Evolutionary conservation across 2,329 filamentous ascomycete species (phyloP).

Genomic region (Colletotrichum aenigma): DNA sequence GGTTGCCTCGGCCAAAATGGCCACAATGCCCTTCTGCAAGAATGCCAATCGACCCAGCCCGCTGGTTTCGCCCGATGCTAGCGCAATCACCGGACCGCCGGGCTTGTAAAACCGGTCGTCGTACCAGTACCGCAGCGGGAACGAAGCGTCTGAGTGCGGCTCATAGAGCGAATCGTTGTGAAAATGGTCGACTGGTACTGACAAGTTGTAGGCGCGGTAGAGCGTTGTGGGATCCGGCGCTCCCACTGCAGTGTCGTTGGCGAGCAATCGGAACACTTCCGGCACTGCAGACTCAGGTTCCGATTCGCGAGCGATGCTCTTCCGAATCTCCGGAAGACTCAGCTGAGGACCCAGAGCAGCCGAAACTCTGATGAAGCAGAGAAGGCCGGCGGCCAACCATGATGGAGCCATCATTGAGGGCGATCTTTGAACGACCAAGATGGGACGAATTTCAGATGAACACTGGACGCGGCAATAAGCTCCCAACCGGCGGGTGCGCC

Average conservation of each 20-base stretch:
- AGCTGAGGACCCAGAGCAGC: constrained; percentile 8
- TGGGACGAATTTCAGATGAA: background rate
- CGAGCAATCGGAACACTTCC: background rate
- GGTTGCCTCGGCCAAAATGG: constrained; percentile 72
- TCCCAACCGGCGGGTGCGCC: background rate
- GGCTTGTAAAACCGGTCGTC: constrained; percentile 76
- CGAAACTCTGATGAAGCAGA: background rate
- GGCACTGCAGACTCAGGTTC: background rate
- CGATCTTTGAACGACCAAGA: background rate
- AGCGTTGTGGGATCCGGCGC: constrained; percentile 2
- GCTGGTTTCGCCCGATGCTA: constrained; percentile 73
- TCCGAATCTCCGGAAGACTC: constrained; percentile 1
- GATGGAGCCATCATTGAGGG: background rate
- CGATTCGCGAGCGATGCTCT: background rate
- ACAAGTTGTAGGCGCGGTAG: constrained; percentile 44
- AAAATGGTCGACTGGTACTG: constrained; percentile 76
- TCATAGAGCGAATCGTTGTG: constrained; percentile 79
- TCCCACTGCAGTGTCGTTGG: background rate
- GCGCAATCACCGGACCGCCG: constrained; percentile 81
- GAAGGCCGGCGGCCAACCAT: background rate
- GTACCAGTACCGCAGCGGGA: constrained; percentile 82
- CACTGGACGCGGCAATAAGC: background rate
- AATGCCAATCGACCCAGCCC: constrained; percentile 67
- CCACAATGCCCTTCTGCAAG: constrained; percentile 78
- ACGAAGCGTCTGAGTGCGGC: constrained; percentile 73